phyloP scores from a whole-genome alignment of 2,329 filamentous ascomycete species.

The Trichoderma guizhouense region DNA sequence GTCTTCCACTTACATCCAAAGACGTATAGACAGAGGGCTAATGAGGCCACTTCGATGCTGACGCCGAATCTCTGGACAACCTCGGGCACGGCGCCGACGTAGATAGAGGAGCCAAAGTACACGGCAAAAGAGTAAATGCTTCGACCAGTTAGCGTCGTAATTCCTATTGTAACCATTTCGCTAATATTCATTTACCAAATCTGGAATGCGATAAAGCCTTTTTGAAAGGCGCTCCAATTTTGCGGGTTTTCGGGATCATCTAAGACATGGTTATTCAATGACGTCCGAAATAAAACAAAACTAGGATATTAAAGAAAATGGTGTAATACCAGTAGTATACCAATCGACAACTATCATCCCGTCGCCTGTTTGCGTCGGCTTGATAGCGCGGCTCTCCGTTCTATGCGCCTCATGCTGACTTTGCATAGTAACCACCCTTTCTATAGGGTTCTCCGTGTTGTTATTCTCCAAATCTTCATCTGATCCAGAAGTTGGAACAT shows the following conservation, averaged over 20 bases:
- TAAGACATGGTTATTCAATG: neutral
- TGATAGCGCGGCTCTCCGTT: neutral
- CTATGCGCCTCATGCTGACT: neutral
- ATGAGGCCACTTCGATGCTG: neutral
- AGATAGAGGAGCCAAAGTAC: neutral
- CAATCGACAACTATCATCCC: neutral
- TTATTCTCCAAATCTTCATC: neutral
- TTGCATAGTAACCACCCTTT: neutral
- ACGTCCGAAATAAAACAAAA: neutral
- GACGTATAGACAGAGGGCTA: neutral
- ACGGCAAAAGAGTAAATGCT: neutral
- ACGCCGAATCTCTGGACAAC: neutral
- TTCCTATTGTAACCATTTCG: neutral
- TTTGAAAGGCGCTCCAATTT: neutral
- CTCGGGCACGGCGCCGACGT: neutral
- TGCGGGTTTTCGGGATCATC: neutral
- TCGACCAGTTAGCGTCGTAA: fast-evolving
- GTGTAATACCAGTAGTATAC: neutral
- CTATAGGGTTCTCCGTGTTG: neutral
- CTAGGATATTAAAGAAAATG: fast-evolving
- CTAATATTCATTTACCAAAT: neutral
- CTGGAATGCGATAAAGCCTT: neutral
- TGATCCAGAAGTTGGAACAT: neutral
- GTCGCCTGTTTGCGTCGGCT: neutral
- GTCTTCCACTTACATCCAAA: neutral